Evolutionary conservation across 805 yeast genomes (phyloP), one percentile per base, ranked within the genome.

Genomic region (Lipomyces mesembrius): DNA sequence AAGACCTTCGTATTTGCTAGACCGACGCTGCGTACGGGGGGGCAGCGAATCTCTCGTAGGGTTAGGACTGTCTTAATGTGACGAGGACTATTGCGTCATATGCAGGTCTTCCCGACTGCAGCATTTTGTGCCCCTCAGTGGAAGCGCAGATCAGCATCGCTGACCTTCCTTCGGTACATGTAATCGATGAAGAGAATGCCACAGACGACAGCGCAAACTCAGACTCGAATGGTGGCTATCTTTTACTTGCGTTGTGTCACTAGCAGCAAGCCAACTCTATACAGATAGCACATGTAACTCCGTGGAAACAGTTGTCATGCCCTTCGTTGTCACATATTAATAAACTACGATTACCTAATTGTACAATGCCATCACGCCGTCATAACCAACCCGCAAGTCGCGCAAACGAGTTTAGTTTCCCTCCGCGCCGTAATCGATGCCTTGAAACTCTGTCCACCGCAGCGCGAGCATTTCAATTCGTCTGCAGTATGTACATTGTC

Each of bases 371-470:
- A 56, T 22, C 53, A 39, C 35, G 25, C 27, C 49, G 52, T 12
- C 49, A 63, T 59, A 7, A 66, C 35, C 35, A 20, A 27, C 11
- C 64, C 64, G 51, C 71, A 68, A 32, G 34, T 59, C 51, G 63
- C 43, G 46, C 71, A 68, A 2, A 63, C 67, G 20, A 68, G 55
- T 35, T 27, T 59, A 29, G 71, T 65, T 53, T 66, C 65, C 53
- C 61, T 59, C n/a, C 59, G 49, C 20, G 64, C 64, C 22, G 64
- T 68, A 12, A 62, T 54, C 39, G 61, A 53, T 29, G 71, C 71
- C 61, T 62, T 68, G 49, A 68, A 68, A 52, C 62, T 62, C 43
- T 34, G 43, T 17, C 70, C 64, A 3, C 59, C 56, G 56, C 71
- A 68, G 14, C 57, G 56, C 35, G 55, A 49, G 32, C 71, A 68